Conservation (phyloP, 2,329 filamentous ascomycete species). For the Claviceps spartinae region DNA sequence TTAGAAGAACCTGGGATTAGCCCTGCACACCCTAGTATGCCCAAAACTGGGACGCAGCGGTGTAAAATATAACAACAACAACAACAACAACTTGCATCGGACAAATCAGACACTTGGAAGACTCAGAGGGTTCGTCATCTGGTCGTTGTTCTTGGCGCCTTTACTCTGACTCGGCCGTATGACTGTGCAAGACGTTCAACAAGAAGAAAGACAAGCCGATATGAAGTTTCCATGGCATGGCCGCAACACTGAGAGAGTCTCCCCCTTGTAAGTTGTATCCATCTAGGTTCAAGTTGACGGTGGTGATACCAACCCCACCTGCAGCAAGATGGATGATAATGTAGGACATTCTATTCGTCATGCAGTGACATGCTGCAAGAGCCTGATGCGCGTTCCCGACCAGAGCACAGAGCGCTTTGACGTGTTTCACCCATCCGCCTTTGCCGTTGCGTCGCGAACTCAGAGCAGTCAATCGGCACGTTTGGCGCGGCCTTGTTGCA, state of each 20-base stretch:
- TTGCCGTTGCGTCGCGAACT: not conserved
- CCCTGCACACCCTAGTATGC: too few species aligned
- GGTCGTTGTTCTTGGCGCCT: not conserved
- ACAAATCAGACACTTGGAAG: too few species aligned
- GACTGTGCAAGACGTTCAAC: not conserved
- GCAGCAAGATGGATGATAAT: slow-evolving; percentile 2
- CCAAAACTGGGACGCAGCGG: too few species aligned
- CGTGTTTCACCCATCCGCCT: slow-evolving; percentile 3
- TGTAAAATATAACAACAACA: too few species aligned
- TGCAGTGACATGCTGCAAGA: slow-evolving; percentile 2
- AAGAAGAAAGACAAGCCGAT: not conserved
- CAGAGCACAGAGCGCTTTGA: slow-evolving; percentile 4
- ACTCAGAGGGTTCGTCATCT: too few species aligned
- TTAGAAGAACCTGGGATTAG: too few species aligned
- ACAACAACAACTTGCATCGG: too few species aligned
- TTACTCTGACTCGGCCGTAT: not conserved
- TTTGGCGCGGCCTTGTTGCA: not conserved
- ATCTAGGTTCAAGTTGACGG: not conserved
- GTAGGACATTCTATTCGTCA: not conserved
- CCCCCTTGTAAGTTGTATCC: not conserved
- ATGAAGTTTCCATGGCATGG: not conserved
- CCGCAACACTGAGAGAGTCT: not conserved
- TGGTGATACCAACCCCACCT: not conserved
- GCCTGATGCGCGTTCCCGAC: not conserved
- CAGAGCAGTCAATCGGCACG: not conserved